Evolutionary conservation across 352 stramenopile species (phyloP).

Genomic region (Phytophthora rubi): DNA sequence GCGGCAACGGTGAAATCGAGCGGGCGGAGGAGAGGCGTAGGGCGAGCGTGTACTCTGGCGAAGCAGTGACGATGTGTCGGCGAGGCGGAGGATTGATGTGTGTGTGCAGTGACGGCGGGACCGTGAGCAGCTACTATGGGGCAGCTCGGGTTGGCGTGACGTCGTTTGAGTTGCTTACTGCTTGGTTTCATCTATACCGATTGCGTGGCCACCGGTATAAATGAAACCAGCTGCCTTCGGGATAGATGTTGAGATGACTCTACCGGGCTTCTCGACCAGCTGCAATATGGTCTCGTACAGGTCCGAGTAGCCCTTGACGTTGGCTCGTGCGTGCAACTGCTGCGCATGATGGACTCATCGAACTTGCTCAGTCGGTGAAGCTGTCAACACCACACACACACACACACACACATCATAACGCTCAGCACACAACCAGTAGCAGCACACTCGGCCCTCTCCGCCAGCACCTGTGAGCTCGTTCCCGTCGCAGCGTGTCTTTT

Average conservation of each 20-base stretch:
- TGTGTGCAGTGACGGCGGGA: background rate
- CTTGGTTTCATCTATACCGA: too few species aligned
- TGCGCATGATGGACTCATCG: conserved; percentile 98
- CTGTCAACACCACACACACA: conserved; percentile 45
- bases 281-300: conserved; percentile 97
- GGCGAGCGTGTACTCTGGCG: conserved; percentile 6
- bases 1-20: conserved; percentile 11
- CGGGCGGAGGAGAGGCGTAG: conserved; percentile 16
- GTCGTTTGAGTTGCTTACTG: background rate
- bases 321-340: conserved; percentile 98
- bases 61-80: conserved; percentile 15
- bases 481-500: conserved; percentile 97
- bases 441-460: background rate
- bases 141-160: conserved; percentile 13
- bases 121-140: background rate
- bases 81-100: conserved; percentile 4
- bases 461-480: conserved; percentile 95
- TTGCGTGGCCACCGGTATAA: too few species aligned
- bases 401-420: background rate
- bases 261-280: conserved; percentile 96
- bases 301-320: conserved; percentile 98
- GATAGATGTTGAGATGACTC: too few species aligned
- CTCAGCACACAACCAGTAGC: conserved; percentile 3
- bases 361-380: conserved; percentile 99
- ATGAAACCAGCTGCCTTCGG: too few species aligned